phyloP scores from a whole-genome alignment of 192 early-diverging fungal species.

The Coemansia sp. region DNA sequence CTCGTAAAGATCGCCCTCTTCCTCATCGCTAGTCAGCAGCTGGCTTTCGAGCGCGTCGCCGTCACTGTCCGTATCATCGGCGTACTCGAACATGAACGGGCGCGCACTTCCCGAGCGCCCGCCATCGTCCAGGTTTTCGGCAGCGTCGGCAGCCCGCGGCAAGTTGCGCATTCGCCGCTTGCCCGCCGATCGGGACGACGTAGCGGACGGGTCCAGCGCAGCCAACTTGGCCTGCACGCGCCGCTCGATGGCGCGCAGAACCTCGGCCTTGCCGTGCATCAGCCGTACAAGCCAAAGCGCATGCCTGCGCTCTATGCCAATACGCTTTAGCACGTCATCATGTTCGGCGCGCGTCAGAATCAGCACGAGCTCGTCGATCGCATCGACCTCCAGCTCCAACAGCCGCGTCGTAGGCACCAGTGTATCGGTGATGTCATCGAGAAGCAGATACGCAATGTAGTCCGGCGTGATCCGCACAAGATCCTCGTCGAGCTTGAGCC shows the following conservation, averaged over 20 bases:
- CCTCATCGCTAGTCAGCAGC: slow-evolving; percentile 56
- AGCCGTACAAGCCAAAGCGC: slow-evolving; percentile 72
- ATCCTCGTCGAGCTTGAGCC: slow-evolving; percentile 45
- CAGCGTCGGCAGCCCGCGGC: slow-evolving; percentile 4
- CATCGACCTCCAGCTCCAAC: slow-evolving; percentile 94
- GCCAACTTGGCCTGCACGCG: slow-evolving; percentile 25
- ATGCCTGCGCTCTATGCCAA: slow-evolving; percentile 71
- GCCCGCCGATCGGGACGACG: not conserved
- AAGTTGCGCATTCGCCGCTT: not conserved
- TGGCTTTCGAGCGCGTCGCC: slow-evolving; percentile 32
- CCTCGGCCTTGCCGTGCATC: slow-evolving; percentile 74
- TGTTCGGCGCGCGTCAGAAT: slow-evolving; percentile 87
- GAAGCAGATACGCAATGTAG: slow-evolving; percentile 91
- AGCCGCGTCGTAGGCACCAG: slow-evolving; percentile 85
- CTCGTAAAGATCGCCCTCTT: slow-evolving; percentile 49
- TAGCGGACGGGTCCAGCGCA: not conserved
- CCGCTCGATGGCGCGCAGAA: slow-evolving; percentile 71
- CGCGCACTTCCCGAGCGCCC: not conserved
- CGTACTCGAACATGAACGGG: not conserved
- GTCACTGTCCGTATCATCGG: slow-evolving; percentile 9
- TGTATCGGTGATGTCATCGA: slow-evolving; percentile 94
- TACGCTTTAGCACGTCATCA: slow-evolving; percentile 74
- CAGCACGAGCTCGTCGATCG: slow-evolving; percentile 93
- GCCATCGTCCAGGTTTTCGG: not conserved
- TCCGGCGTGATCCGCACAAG: slow-evolving; percentile 56